Base-by-base conservation (phyloP, 768 basidiomycete genomes). In the Gloeostereum incarnatum region DNA sequence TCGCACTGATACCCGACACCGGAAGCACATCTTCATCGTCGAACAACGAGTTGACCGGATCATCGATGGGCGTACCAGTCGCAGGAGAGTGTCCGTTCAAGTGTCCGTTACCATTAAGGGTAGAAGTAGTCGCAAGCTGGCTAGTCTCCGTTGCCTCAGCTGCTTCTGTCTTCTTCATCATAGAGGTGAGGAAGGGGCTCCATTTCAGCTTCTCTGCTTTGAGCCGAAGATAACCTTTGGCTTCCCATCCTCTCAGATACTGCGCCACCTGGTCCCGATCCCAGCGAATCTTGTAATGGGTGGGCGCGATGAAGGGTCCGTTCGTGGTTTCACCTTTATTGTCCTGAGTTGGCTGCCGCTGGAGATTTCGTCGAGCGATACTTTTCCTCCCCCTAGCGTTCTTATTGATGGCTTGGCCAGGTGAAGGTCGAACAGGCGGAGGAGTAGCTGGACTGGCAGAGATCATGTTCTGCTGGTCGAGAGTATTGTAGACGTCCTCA, bases 181-280 rank as follows among this genome's bases (percentile, higher is more conserved):
- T 64, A 4, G 79, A 66, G 31, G 90, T 58, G 26, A 96, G 62
- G 59, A 94, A 98, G 19, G 94, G 94, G 45, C 81, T 93, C 87
- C 94, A 99, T 52, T 89, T 91, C 44, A 98, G 68, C 56, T 78
- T 78, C 51, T 94, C 90, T 1, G 91, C 81, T 47, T 73, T 75
- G 41, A 89, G 63, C 46, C 59, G 72, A 43, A 91, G 51, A 49
- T 90, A 85, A 4, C 83, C 85, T 59, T 92, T 96, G 30, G 60
- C 56, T 44, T 83, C 79, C 78, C 87, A 86, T 38, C 68, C 69
- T 29, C 60, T 61, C 39, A 96, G 44, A 55, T 82, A 85, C 40
- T 65, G 66, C 14, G 68, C 62, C 35, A 94, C 82, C 46, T 67
- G 69, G 9, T 69, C 71, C 6, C 61, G 71, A 45, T 93, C 78